These are phyloP conservation scores for Camellia sinensis DNA, from an alignment of 148 eudicot species.

Conservation along the genomic window DNA sequence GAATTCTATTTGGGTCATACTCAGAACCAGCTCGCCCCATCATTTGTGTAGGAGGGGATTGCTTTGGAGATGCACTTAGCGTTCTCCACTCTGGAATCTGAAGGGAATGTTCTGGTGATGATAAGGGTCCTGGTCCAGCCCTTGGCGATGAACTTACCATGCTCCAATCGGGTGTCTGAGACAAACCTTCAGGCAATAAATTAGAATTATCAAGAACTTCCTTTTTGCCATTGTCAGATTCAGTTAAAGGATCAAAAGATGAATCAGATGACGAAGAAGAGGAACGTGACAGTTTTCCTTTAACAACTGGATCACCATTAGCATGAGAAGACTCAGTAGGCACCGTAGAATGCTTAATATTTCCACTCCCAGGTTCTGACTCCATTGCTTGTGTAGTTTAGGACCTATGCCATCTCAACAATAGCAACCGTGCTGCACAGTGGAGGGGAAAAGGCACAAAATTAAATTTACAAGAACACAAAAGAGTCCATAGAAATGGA, in stretches of 20 bases:
- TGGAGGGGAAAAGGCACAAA: not conserved
- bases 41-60: conserved; percentile 35
- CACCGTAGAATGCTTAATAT: conserved; percentile 4
- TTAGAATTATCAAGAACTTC: not conserved
- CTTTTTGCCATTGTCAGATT: conserved; percentile 8
- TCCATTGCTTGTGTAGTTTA: conserved; percentile 18
- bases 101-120: conserved; percentile 6
- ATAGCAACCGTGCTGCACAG: conserved; percentile 6
- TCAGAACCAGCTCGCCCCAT: conserved; percentile 29
- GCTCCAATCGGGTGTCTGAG: conserved; percentile 29
- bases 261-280: conserved; percentile 21
- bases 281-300: conserved; percentile 11
- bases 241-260: conserved; percentile 21
- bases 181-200: not conserved
- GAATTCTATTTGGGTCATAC: conserved; percentile 44
- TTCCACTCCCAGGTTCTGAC: conserved; percentile 5
- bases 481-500: not conserved
- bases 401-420: conserved; percentile 15
- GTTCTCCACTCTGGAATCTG: conserved; percentile 13
- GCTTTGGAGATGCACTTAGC: conserved; percentile 15
- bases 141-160: conserved; percentile 29
- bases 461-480: not conserved
- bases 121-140: not conserved
- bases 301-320: conserved; percentile 11
- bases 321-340: not conserved